Evolutionary conservation across 495 filamentous ascomycete species (phyloP).

Genomic region (Tuber magnatum): DNA sequence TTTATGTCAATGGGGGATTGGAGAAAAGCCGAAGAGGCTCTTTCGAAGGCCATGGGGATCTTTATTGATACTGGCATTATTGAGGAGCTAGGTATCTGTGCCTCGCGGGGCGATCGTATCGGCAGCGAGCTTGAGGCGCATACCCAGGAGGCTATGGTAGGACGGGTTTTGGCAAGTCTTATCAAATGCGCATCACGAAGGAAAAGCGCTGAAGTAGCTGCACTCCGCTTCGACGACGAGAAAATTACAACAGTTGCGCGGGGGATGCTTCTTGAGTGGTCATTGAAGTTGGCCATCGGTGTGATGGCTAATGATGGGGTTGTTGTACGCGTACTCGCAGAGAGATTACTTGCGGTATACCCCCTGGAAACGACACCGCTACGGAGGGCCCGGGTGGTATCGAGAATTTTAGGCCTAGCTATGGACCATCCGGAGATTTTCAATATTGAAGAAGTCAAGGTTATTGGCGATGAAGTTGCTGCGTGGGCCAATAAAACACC

Average conservation of each 20-base stretch:
- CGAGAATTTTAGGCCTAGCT: constrained; percentile 30
- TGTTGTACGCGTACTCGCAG: constrained; percentile 31
- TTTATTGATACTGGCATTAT: constrained; percentile 29
- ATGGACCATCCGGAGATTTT: constrained; percentile 35
- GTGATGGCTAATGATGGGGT: constrained; percentile 30
- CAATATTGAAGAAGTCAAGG: constrained; percentile 22
- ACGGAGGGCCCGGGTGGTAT: constrained; percentile 37
- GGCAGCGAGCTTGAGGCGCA: constrained; percentile 18
- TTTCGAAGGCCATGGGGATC: constrained; percentile 27
- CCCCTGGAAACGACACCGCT: constrained; percentile 35
- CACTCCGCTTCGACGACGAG: constrained; percentile 34
- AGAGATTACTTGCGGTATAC: constrained; percentile 37
- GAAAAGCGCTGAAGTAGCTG: constrained; percentile 25
- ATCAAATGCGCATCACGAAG: constrained; percentile 37
- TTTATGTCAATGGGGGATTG: constrained; percentile 33
- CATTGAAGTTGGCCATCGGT: constrained; percentile 31
- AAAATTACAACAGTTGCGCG: constrained; percentile 24
- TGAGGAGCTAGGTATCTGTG: constrained; percentile 25
- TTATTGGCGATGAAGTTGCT: constrained; percentile 31
- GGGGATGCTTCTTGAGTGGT: constrained; percentile 38
- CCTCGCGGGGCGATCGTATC: constrained; percentile 22
- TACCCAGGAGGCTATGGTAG: constrained; percentile 26
- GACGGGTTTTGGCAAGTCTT: constrained; percentile 33
- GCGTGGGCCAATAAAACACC: constrained; percentile 20
- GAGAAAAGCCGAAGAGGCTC: constrained; percentile 30